Base-by-base conservation (phyloP, 352 stramenopile species). In the Phytophthora sp. region DNA sequence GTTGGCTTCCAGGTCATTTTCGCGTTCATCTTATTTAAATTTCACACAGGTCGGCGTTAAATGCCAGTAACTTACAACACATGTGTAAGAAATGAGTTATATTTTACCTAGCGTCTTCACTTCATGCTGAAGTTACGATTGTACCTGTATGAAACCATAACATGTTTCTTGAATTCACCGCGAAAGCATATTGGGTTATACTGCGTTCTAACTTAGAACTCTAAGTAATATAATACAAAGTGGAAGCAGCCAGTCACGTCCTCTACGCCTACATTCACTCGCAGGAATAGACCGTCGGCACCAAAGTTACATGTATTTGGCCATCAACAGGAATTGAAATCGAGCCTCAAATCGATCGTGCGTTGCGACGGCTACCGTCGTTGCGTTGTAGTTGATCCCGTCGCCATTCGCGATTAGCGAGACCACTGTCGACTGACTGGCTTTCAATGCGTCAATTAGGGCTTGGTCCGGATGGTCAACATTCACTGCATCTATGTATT, bases 1-100 rank as follows among this genome's bases (percentile, higher is more conserved):
- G 21, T 77, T 15, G 76, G 24, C 0, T 66, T 89, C 5, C 75
- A 89, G 57, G 59, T 72, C 24, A 66, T 75, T 13, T 54, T 66
- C 21, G 52, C 71, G 16, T 58, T 81, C 9, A 72, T 68, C 31
- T 13, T 75, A 15, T 64, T 63, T 29, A 66, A 66, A 15, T 66
- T 60, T 44, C 58, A 66, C 30, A 66, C 58, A 2, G 49, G 39
- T 3, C 58, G 58, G 33, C 57, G 57, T 31, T 66, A 38, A 49
- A n/a, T n/a, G n/a, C n/a, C n/a, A n/a, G n/a, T n/a, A n/a, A n/a
- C n/a, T n/a, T n/a, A n/a, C n/a, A n/a, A n/a, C n/a, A n/a, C n/a
- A n/a, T n/a, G n/a, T n/a, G n/a, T n/a, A n/a, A n/a, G n/a, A n/a
- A n/a, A n/a, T n/a, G n/a, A n/a, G n/a, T n/a, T n/a, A n/a, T n/a